phyloP scores from a whole-genome alignment of 495 filamentous ascomycete genomes.

The Neohortaea acidophila region DNA sequence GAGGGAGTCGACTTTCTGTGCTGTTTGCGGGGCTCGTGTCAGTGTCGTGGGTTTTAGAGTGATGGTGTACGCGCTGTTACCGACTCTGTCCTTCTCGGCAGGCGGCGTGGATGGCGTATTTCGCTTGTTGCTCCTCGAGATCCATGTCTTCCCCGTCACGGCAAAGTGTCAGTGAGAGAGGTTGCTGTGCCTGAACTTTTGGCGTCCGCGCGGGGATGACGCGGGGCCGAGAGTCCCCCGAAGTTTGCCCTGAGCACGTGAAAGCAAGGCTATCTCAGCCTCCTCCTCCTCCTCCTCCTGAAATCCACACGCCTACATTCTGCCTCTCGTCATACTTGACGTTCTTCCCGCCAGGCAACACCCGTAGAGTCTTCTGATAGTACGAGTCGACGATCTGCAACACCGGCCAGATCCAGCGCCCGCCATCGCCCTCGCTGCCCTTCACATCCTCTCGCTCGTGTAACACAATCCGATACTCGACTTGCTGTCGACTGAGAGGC shows the following conservation, averaged over 20 bases:
- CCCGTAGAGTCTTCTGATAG: conserved; percentile 71
- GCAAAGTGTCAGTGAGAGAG: too few species aligned
- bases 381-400: conserved; percentile 72
- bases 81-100: conserved; percentile 74
- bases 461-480: conserved; percentile 56
- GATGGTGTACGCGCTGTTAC: conserved; percentile 15
- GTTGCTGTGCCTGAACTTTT: too few species aligned
- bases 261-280: not conserved
- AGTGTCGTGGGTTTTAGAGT: conserved; percentile 25
- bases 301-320: conserved; percentile 3
- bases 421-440: conserved; percentile 8
- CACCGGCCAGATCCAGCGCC: conserved; percentile 50
- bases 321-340: conserved; percentile 9
- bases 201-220: too few species aligned
- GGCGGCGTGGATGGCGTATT: conserved; percentile 79
- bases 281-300: not conserved
- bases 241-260: too few species aligned
- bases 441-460: conserved; percentile 22
- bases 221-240: too few species aligned
- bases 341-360: conserved; percentile 46
- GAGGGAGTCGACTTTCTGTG: conserved; percentile 14
- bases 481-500: conserved; percentile 54
- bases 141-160: too few species aligned
- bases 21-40: conserved; percentile 58
- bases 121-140: conserved; percentile 28